phyloP scores from a whole-genome alignment of 352 stramenopile species.

The Phytopythium sindhum region DNA sequence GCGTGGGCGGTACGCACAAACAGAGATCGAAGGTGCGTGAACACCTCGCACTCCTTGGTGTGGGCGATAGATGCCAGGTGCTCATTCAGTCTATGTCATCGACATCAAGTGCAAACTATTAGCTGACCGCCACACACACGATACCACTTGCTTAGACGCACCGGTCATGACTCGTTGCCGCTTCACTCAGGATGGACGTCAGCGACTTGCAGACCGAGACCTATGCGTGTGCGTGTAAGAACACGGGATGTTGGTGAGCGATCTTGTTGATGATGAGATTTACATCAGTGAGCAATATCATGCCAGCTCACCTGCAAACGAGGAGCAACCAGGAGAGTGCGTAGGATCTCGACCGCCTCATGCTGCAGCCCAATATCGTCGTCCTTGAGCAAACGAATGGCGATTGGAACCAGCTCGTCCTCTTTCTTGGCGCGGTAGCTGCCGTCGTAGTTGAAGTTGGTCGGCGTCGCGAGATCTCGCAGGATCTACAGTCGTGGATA shows the following conservation, averaged over 20 bases:
- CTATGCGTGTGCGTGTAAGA: slow-evolving; percentile 10
- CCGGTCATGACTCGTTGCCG: slow-evolving; percentile 33
- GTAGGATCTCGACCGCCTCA: slow-evolving; percentile 56
- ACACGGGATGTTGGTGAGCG: not conserved
- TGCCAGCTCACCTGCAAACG: slow-evolving; percentile 30
- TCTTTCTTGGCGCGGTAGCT: slow-evolving; percentile 33
- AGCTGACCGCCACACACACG: not conserved
- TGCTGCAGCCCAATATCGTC: slow-evolving; percentile 43
- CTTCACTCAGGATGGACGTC: slow-evolving; percentile 30
- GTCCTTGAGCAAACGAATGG: slow-evolving; percentile 31
- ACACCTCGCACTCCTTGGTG: slow-evolving; percentile 54
- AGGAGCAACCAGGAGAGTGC: slow-evolving; percentile 34
- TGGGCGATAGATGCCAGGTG: slow-evolving; percentile 27
- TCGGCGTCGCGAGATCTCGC: slow-evolving; percentile 43
- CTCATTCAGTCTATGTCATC: slow-evolving; percentile 23
- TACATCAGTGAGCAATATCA: not conserved
- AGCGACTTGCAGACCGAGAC: slow-evolving; percentile 34
- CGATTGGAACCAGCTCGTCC: slow-evolving; percentile 31
- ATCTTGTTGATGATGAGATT: not conserved
- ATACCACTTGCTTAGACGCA: slow-evolving; percentile 23
- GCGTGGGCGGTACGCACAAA: slow-evolving; percentile 49
- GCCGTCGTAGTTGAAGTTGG: slow-evolving; percentile 49
- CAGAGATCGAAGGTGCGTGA: slow-evolving; percentile 40
- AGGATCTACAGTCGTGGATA: slow-evolving; percentile 29
- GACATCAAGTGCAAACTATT: not conserved